A percentile compares a stretch with the other conserved stretches of the same genome.
These are phyloP conservation scores for Pythium aquatile DNA, from an alignment of 352 stramenopile genomes.

Conservation along the genomic window DNA sequence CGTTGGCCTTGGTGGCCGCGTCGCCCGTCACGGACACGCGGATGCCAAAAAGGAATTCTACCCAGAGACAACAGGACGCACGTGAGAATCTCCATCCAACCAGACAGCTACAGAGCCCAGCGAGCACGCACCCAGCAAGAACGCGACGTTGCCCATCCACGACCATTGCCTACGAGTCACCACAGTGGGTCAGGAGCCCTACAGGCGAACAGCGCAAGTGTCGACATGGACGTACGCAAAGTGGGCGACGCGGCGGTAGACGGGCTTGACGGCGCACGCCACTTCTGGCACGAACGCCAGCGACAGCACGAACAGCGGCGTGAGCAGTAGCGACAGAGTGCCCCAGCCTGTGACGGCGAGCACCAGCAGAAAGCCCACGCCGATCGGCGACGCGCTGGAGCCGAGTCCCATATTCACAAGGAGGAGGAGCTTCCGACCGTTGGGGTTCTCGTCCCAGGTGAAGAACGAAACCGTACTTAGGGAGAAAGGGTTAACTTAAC, in stretches of 20 bases:
- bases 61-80: too few species aligned
- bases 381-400: constrained; percentile 33
- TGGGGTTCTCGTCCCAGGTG: constrained; percentile 1
- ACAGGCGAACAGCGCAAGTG: too few species aligned
- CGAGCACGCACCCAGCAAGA: constrained; percentile 48
- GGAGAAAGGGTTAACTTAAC: too few species aligned
- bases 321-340: constrained; percentile 50
- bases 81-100: too few species aligned
- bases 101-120: too few species aligned
- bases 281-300: constrained; percentile 28
- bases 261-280: constrained; percentile 20
- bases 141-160: constrained; percentile 71
- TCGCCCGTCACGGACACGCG: constrained; percentile 61
- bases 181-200: not conserved
- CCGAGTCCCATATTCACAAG: constrained; percentile 27
- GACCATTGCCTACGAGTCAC: constrained; percentile 57
- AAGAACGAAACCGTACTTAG: too few species aligned
- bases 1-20: constrained; percentile 49
- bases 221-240: constrained; percentile 38
- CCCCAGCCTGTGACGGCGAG: constrained; percentile 58
- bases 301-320: constrained; percentile 52
- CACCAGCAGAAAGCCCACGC: constrained; percentile 48
- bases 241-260: constrained; percentile 54
- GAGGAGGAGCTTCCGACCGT: not conserved
- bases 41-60: constrained; percentile 64